Evolutionary conservation across 1,139 yeast genomes (phyloP).

Genomic region (Lodderomyces margitis): DNA sequence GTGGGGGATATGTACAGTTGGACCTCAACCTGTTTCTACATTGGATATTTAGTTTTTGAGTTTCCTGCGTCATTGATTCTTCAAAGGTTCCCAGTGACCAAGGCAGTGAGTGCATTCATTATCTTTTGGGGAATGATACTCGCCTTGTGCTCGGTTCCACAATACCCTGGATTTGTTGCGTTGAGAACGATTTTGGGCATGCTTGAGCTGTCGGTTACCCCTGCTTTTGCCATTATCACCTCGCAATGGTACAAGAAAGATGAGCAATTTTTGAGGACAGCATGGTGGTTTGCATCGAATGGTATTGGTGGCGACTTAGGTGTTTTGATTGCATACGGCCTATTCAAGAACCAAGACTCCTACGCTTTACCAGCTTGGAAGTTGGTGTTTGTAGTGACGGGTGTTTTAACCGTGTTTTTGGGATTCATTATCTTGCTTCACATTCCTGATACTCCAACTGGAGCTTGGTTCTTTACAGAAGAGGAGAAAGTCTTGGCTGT

Average conservation of each 20-base stretch:
- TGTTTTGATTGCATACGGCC: conserved; percentile 26
- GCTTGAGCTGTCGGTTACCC: conserved; percentile 53
- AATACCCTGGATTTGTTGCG: conserved; percentile 30
- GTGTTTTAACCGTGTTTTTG: conserved; percentile 26
- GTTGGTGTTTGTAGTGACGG: conserved; percentile 31
- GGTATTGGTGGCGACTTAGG: conserved; percentile 33
- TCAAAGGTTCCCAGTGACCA: conserved; percentile 34
- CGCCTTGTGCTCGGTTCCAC: conserved; percentile 27
- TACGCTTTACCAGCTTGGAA: conserved; percentile 30
- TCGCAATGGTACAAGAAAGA: conserved; percentile 28
- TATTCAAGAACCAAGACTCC: conserved; percentile 17
- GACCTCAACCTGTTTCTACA: conserved; percentile 57
- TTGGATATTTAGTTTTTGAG: conserved; percentile 35
- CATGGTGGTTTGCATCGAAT: conserved; percentile 31
- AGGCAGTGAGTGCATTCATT: conserved; percentile 22
- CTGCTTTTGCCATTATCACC: conserved; percentile 55
- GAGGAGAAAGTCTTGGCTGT: conserved; percentile 45
- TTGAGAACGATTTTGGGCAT: conserved; percentile 45
- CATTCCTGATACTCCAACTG: conserved; percentile 30
- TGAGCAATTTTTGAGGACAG: conserved; percentile 24
- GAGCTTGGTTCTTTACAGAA: conserved; percentile 39
- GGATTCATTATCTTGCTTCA: conserved; percentile 24
- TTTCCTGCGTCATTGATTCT: conserved; percentile 42
- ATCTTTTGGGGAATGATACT: conserved; percentile 31
- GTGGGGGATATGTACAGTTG: conserved; percentile 51